A percentile compares a stretch with the other conserved stretches of the same genome.
phyloP scores from a whole-genome alignment of 2,329 filamentous ascomycete genomes.

The Colletotrichum euphorbiae region DNA sequence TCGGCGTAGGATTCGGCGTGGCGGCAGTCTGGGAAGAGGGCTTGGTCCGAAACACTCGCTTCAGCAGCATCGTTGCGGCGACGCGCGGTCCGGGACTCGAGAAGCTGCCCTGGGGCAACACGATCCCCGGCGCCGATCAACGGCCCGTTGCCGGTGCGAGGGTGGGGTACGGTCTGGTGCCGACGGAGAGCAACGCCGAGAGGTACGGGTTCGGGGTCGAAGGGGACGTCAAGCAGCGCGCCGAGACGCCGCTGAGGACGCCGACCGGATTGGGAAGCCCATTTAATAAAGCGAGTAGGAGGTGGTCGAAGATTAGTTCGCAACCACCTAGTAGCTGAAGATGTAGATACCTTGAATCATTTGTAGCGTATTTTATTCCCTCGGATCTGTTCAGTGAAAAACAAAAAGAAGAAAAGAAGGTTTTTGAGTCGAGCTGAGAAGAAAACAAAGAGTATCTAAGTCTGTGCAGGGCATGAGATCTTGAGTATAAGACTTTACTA shows the following conservation, averaged over 20 bases:
- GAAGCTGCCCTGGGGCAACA: slow-evolving; percentile 45
- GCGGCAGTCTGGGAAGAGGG: slow-evolving; percentile 49
- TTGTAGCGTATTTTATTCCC: background rate
- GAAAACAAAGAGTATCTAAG: no score
- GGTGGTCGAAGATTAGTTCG: slow-evolving; percentile 29
- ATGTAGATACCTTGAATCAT: background rate
- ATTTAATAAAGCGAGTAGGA: slow-evolving; percentile 23
- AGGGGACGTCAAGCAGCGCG: slow-evolving; percentile 45
- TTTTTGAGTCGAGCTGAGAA: no score
- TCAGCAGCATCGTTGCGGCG: slow-evolving; percentile 54
- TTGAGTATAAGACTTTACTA: no score
- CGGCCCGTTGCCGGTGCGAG: slow-evolving; percentile 31
- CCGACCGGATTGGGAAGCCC: slow-evolving; percentile 30
- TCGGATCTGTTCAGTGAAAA: no score
- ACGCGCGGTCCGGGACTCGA: slow-evolving; percentile 52
- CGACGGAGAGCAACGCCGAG: slow-evolving; percentile 40
- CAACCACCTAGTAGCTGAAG: background rate
- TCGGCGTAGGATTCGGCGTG: slow-evolving; percentile 46
- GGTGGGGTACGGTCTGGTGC: slow-evolving; percentile 40
- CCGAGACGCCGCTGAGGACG: slow-evolving; percentile 22
- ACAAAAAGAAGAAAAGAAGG: no score
- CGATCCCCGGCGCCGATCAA: slow-evolving; percentile 26
- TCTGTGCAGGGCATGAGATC: no score
- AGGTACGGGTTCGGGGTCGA: slow-evolving; percentile 48
- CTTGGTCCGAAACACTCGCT: slow-evolving; percentile 50